These are phyloP conservation scores for Zymoseptoria tritici DNA, from an alignment of 2,329 filamentous ascomycete species.

Conservation along the genomic window DNA sequence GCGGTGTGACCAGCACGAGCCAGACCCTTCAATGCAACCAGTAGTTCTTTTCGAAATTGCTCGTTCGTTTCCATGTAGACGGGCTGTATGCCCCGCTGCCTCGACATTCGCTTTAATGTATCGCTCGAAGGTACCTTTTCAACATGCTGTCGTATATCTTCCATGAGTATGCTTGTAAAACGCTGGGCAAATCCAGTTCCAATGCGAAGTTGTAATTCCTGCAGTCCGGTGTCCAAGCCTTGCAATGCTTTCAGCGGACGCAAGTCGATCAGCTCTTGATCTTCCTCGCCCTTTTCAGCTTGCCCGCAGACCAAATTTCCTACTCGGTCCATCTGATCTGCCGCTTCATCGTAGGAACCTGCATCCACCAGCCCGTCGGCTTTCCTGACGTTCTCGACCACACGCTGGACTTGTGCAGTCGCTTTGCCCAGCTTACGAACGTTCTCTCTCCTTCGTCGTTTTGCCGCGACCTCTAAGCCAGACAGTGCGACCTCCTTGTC, in stretches of 20 bases:
- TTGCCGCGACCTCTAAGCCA: conserved; percentile 77
- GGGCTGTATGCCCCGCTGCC: conserved; percentile 48
- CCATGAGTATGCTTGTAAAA: conserved; percentile 70
- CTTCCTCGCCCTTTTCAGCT: conserved; percentile 34
- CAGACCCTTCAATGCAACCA: conserved; percentile 68
- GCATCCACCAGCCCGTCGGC: conserved; percentile 78
- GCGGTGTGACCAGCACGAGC: conserved; percentile 72
- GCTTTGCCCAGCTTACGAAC: conserved; percentile 73
- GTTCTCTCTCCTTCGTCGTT: conserved; percentile 76
- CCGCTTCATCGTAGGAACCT: conserved; percentile 73
- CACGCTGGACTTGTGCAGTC: conserved; percentile 70
- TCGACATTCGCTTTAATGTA: conserved; percentile 76
- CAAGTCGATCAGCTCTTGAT: conserved; percentile 54
- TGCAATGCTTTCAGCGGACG: conserved; percentile 71
- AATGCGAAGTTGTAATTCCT: conserved; percentile 67
- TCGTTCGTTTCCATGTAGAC: conserved; percentile 70
- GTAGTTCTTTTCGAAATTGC: conserved; percentile 61
- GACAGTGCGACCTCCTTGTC: conserved; percentile 82
- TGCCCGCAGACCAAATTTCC: conserved; percentile 76
- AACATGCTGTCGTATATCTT: conserved; percentile 73
- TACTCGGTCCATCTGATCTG: conserved; percentile 67
- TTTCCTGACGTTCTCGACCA: conserved; percentile 65
- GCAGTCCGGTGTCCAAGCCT: conserved; percentile 69
- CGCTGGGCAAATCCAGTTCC: conserved; percentile 78
- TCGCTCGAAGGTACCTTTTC: conserved; percentile 62